Percentiles rank a stretch among this genome's conserved stretches.
phyloP scores from a whole-genome alignment of 768 basidiomycete genomes.

The Termitomyces sp. region DNA sequence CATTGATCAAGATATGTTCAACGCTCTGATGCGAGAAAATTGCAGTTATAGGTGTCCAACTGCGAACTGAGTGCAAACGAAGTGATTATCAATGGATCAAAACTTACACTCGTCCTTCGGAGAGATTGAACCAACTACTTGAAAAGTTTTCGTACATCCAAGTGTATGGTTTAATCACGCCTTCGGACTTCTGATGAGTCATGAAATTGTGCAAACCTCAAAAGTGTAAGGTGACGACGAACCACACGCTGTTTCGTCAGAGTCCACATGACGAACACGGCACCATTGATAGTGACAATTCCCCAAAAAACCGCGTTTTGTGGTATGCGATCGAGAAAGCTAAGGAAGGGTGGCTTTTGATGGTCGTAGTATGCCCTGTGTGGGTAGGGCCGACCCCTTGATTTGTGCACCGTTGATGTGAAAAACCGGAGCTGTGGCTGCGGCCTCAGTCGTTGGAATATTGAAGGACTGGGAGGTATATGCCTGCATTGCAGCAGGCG shows the following conservation, averaged over 20 bases:
- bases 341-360: slow-evolving; percentile 16
- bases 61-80: slow-evolving; percentile 19
- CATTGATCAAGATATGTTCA: slow-evolving; percentile 69
- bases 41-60: slow-evolving; percentile 71
- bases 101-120: slow-evolving; percentile 59
- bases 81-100: not conserved
- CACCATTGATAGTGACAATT: slow-evolving; percentile 58
- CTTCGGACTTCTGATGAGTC: slow-evolving; percentile 27
- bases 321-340: slow-evolving; percentile 50
- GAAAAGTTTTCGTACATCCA: slow-evolving; percentile 65
- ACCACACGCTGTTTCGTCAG: slow-evolving; percentile 34
- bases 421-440: slow-evolving; percentile 6
- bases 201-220: not conserved
- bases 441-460: not conserved
- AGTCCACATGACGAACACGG: slow-evolving; percentile 58
- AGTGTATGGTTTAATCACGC: slow-evolving; percentile 29
- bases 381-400: slow-evolving; percentile 10
- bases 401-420: slow-evolving; percentile 4
- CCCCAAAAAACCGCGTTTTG: slow-evolving; percentile 49
- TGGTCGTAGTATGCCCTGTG: slow-evolving; percentile 3
- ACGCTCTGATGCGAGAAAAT: slow-evolving; percentile 64
- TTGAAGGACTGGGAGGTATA: not conserved
- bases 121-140: slow-evolving; percentile 53
- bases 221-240: slow-evolving; percentile 5
- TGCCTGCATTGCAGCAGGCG: not conserved